A percentile compares a stretch with the other conserved stretches of the same genome.
Evolutionary conservation across 768 basidiomycete genomes (phyloP).

Genomic region (Crepidotus variabilis): DNA sequence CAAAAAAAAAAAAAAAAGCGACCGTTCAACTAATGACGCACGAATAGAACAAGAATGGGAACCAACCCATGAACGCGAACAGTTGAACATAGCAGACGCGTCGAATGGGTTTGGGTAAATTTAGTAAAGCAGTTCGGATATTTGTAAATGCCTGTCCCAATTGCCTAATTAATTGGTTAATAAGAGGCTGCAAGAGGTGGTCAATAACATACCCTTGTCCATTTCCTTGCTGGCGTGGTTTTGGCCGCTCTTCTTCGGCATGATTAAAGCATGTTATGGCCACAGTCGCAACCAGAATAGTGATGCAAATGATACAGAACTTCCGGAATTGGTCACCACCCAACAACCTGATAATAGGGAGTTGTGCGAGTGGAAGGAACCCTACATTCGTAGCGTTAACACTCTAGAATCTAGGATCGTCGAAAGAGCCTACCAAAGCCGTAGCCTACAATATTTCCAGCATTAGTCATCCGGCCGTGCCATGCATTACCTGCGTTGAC

Average conservation of each 20-base stretch:
- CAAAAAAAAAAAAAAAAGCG: neutral
- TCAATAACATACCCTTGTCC: constrained; percentile 20
- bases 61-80: constrained; percentile 98
- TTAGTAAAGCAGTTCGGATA: constrained; percentile 68
- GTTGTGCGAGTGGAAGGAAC: constrained; percentile 79
- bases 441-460: constrained; percentile 95
- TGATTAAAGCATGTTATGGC: constrained; percentile 86
- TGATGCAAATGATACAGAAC: constrained; percentile 83
- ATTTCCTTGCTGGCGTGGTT: constrained; percentile 30
- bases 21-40: constrained; percentile 33
- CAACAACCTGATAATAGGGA: constrained; percentile 74
- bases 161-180: constrained; percentile 34
- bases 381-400: constrained; percentile 36
- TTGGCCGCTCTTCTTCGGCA: constrained; percentile 68
- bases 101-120: constrained; percentile 79
- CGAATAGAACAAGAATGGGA: constrained; percentile 94
- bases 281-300: constrained; percentile 77
- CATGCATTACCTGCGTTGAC: constrained; percentile 95
- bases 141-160: constrained; percentile 73
- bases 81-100: constrained; percentile 92
- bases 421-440: constrained; percentile 65
- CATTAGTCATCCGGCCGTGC: constrained; percentile 94
- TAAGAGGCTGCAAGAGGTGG: neutral
- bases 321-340: constrained; percentile 96
- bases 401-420: neutral